Conservation (phyloP, 2,329 filamentous ascomycete species). For the Didymella exigua region DNA sequence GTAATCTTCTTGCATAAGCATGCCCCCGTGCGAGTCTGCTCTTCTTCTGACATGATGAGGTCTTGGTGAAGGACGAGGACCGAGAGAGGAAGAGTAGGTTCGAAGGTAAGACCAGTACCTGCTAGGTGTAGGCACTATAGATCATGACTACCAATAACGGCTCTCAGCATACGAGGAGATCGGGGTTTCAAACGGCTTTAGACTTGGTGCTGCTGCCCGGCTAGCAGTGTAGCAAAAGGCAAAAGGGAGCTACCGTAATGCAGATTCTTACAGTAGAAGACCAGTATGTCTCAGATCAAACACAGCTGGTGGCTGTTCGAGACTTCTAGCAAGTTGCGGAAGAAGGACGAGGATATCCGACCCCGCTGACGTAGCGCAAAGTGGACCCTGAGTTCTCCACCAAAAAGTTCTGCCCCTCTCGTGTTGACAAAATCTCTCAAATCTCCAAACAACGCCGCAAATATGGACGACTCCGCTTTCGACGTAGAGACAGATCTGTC, state of each 20-base stretch:
- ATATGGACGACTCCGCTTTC: slow-evolving; percentile 44
- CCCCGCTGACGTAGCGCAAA: slow-evolving; percentile 5
- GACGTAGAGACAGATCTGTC: slow-evolving; percentile 51
- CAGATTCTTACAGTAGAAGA: neutral
- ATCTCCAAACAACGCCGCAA: neutral
- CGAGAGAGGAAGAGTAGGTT: neutral
- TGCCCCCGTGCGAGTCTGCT: slow-evolving; percentile 5
- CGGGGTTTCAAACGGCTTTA: neutral
- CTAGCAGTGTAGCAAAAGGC: neutral
- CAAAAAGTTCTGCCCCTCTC: slow-evolving; percentile 12
- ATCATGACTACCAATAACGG: neutral
- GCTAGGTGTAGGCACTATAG: neutral
- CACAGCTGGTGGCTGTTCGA: neutral
- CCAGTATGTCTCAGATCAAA: neutral
- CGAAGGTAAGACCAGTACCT: neutral
- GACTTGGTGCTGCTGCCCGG: neutral
- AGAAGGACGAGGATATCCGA: neutral
- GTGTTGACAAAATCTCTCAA: neutral
- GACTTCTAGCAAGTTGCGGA: neutral
- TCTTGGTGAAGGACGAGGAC: neutral
- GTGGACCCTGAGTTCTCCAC: slow-evolving; percentile 14
- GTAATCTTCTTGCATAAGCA: slow-evolving; percentile 13
- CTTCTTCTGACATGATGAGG: neutral
- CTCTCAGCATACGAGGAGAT: neutral
- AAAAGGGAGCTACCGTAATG: too few relatives aligned